Conservation (phyloP, 1,284 basidiomycete genomes). For the Phaffia rhodozyma region DNA sequence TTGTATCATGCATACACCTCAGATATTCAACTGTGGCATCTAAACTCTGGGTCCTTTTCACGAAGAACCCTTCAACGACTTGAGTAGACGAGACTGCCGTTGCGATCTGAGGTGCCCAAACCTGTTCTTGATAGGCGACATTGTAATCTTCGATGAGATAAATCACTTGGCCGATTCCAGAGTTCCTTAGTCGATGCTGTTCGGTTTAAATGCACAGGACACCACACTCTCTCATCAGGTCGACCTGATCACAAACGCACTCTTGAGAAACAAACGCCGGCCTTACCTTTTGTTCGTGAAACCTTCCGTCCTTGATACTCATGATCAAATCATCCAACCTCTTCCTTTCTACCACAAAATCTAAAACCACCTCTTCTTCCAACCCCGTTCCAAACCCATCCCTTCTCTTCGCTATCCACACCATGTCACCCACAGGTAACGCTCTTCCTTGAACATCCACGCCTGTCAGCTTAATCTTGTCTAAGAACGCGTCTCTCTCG, state of each 20-base stretch:
- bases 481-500: slow-evolving; percentile 27
- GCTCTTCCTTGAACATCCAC: slow-evolving; percentile 39
- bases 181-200: slow-evolving; percentile 40
- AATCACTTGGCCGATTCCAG: slow-evolving; percentile 40
- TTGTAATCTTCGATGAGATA: slow-evolving; percentile 47
- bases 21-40: slow-evolving; percentile 43
- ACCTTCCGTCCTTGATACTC: slow-evolving; percentile 44
- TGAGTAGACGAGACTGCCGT: slow-evolving; percentile 42
- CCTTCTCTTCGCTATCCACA: slow-evolving; percentile 42
- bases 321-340: slow-evolving; percentile 42
- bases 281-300: slow-evolving; percentile 44
- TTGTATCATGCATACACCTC: slow-evolving; percentile 37
- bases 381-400: slow-evolving; percentile 29
- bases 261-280: not conserved
- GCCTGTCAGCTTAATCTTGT: slow-evolving; percentile 31
- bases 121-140: slow-evolving; percentile 19
- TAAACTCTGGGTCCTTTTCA: slow-evolving; percentile 41
- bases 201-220: not conserved
- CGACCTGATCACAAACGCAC: not conserved
- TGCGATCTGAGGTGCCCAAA: slow-evolving; percentile 29
- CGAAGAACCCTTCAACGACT: slow-evolving; percentile 43
- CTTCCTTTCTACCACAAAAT: slow-evolving; percentile 47
- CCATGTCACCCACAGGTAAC: slow-evolving; percentile 44
- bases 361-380: slow-evolving; percentile 42
- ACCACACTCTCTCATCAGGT: not conserved